A percentile compares a stretch with the other conserved stretches of the same genome.
Evolutionary conservation across 2,329 filamentous ascomycete genomes (phyloP).

Genomic region (Ampelomyces quisqualis): DNA sequence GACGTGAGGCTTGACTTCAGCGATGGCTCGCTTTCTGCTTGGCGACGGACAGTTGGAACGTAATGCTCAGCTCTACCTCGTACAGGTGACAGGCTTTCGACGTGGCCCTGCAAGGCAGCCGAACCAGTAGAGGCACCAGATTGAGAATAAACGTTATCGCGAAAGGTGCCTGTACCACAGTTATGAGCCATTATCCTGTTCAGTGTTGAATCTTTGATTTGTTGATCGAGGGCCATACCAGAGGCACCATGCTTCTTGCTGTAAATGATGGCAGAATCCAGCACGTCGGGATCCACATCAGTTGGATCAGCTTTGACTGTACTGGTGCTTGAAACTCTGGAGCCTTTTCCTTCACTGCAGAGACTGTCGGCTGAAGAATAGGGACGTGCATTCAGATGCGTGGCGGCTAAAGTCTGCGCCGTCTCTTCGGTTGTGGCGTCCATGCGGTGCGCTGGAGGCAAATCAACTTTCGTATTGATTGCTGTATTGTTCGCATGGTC

Average conservation of each 20-base stretch:
- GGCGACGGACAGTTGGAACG: slow-evolving; percentile 1
- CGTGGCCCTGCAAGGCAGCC: neutral
- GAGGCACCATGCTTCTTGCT: slow-evolving; percentile 12
- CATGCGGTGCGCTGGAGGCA: neutral
- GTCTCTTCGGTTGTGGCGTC: neutral
- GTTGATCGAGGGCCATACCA: slow-evolving; percentile 17
- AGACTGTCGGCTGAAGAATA: neutral
- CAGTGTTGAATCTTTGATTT: slow-evolving; percentile 1
- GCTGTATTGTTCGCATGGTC: neutral
- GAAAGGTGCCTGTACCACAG: slow-evolving; percentile 5
- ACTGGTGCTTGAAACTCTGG: slow-evolving; percentile 16
- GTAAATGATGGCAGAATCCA: slow-evolving; percentile 19
- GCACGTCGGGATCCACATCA: slow-evolving; percentile 5
- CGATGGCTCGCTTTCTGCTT: slow-evolving; percentile 16
- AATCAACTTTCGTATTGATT: neutral
- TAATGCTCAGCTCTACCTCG: slow-evolving; percentile 14
- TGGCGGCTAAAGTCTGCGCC: neutral
- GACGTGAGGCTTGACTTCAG: slow-evolving; percentile 20
- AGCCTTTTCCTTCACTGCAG: neutral
- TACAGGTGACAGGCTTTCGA: neutral
- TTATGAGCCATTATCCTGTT: slow-evolving; percentile 16
- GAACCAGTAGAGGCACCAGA: neutral
- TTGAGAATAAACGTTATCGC: slow-evolving; percentile 1
- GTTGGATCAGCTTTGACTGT: slow-evolving; percentile 17
- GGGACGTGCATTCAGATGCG: neutral